Evolutionary conservation across 352 stramenopile genomes (phyloP), one percentile per base, ranked within the genome.

Genomic region (Globisporangium apiculatum): DNA sequence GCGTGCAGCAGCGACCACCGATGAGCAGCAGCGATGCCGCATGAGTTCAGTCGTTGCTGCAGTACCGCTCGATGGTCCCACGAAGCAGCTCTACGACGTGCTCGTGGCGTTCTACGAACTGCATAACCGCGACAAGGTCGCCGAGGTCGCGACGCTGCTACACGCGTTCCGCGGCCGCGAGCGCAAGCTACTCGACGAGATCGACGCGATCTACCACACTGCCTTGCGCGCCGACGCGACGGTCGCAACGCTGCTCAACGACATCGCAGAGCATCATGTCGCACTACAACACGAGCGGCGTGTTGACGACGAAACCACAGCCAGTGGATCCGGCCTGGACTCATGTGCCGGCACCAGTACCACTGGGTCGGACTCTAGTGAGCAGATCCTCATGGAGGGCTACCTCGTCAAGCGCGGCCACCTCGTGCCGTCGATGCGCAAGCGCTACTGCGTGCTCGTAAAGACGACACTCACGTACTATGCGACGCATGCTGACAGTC

Each of bases 71-170:
- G 43, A 51, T 7, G 51, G 50, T 1, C 55, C 61, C 0, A 8
- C 36, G 9, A 41, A 42, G 3, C 40, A 73, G 7, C 60, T 89
- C 37, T 73, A 76, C 36, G 58, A 59, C 9, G 61, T 72, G 0
- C 63, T 98, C 24, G 48, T 86, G 0, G 68, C 55, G 15, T 97
- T 97, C 51, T 98, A 97, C 61, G 73, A 91, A 57, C 85, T 86
- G 31, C 84, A 97, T 57, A 89, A 95, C 58, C 84, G 88, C 2
- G 76, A 84, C 24, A 97, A 97, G 50, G 66, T 89, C 4, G 56
- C 58, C 0, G 88, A 97, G 10, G 89, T 97, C 0, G 72, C 79
- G 9, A 65, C 66, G 1, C 54, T 91, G 3, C 57, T 91, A n/a
- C 62, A 69, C 0, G 75, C 74, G 0, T 91, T 89, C 46, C 36